phyloP scores from a whole-genome alignment of 140 eudicot species.

The Stevia rebaudiana region DNA sequence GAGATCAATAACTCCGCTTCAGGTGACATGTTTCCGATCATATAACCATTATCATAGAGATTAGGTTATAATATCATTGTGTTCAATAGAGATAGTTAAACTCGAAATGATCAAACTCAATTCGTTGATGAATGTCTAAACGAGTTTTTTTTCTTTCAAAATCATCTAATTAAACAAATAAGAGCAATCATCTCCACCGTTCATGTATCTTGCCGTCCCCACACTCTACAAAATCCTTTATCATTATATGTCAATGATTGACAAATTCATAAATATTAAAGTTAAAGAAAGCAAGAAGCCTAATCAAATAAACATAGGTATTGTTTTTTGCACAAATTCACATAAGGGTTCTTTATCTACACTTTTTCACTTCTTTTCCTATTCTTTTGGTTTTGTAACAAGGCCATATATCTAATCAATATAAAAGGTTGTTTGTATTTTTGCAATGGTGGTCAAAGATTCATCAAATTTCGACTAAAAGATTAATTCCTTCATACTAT shows the following conservation, averaged over 20 bases:
- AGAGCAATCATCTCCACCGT: background rate
- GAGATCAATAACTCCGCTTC: no score
- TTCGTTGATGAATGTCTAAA: no score
- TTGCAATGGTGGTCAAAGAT: constrained; percentile 27
- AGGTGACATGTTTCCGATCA: no score
- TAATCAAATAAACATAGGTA: constrained; percentile 5
- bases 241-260: background rate
- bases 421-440: constrained; percentile 14
- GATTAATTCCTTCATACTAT: constrained; percentile 36
- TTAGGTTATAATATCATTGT: no score
- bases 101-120: background rate
- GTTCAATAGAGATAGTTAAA: no score
- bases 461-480: constrained; percentile 26
- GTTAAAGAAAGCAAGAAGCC: constrained; percentile 22
- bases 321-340: background rate
- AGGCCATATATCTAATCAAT: no score
- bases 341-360: constrained; percentile 10
- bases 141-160: no score
- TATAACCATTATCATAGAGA: no score
- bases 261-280: constrained; percentile 5
- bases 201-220: constrained; percentile 9
- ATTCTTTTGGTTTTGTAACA: no score
- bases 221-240: constrained; percentile 3
- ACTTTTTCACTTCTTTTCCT: no score
- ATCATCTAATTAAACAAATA: background rate